Evolutionary conservation across 164 flowering plant genomes (phyloP).

Genomic region (Kalanchoe fedtschenkoi): DNA sequence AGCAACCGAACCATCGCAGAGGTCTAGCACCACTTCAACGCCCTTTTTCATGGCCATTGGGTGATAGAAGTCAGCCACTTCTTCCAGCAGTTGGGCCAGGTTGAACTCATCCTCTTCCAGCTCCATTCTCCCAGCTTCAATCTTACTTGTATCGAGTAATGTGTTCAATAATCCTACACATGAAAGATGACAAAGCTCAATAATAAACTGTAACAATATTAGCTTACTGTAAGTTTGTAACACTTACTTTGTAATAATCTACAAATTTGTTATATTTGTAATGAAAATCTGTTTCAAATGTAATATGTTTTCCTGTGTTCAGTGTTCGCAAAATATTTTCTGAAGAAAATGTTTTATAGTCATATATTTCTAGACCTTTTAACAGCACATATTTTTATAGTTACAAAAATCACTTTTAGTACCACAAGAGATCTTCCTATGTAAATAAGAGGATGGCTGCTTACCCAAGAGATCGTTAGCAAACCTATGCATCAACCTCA

Average conservation of each 20-base stretch:
- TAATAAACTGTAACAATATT: neutral
- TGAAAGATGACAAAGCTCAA: neutral
- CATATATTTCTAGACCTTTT: too few relatives aligned
- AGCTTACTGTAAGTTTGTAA: neutral
- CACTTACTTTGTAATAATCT: too few relatives aligned
- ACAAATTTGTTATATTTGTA: neutral
- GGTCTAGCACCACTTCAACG: conserved; percentile 66
- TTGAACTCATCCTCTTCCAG: conserved; percentile 59
- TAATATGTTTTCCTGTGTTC: neutral
- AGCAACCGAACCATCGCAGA: conserved; percentile 42
- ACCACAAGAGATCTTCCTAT: too few relatives aligned
- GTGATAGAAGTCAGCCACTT: conserved; percentile 53
- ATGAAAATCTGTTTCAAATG: neutral
- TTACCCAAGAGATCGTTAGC: conserved; percentile 51
- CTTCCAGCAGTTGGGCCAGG: conserved; percentile 53
- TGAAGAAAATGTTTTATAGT: too few relatives aligned
- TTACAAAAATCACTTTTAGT: too few relatives aligned
- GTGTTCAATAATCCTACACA: conserved; percentile 59
- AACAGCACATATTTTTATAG: too few relatives aligned
- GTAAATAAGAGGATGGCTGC: neutral
- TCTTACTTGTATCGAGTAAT: conserved; percentile 76
- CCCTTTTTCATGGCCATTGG: conserved; percentile 53
- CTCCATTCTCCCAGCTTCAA: conserved; percentile 83
- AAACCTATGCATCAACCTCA: conserved; percentile 36
- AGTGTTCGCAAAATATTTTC: neutral